These are phyloP conservation scores for Gossypium rotundifolium DNA, from an alignment of 345 rosid species.

Conservation along the genomic window DNA sequence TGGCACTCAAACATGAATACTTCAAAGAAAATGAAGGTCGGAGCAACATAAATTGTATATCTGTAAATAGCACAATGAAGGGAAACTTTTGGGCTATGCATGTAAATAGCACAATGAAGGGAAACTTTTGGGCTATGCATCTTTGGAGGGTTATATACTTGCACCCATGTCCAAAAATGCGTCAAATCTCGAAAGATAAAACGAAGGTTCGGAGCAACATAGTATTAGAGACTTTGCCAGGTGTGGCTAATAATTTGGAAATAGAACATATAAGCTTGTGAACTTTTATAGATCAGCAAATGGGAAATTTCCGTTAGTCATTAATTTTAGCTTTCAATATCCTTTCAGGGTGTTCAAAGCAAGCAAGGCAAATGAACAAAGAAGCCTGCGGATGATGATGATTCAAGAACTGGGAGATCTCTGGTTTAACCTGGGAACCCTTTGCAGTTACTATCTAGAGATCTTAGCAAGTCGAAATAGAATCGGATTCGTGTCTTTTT, in stretches of 20 bases:
- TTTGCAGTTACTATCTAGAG: not conserved
- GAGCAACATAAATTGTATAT: not conserved
- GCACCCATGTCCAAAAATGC: too few relatives aligned
- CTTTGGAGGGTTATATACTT: too few relatives aligned
- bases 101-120: too few relatives aligned
- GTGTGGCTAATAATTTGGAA: not conserved
- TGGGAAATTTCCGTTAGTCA: not conserved
- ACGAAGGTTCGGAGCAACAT: too few relatives aligned
- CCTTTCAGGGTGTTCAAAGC: conserved; percentile 28
- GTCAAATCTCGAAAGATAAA: too few relatives aligned
- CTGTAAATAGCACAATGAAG: too few relatives aligned
- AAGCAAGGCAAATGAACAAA: conserved; percentile 19
- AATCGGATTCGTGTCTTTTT: not conserved
- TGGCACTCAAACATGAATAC: not conserved
- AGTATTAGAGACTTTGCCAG: too few relatives aligned
- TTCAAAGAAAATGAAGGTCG: not conserved
- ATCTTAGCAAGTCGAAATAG: not conserved
- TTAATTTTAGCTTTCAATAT: not conserved
- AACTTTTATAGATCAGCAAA: not conserved
- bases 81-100: not conserved
- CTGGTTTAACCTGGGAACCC: not conserved
- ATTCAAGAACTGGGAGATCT: not conserved
- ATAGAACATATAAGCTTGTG: not conserved
- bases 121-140: not conserved
- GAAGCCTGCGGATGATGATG: conserved; percentile 5